Percentiles rank a stretch among this genome's conserved stretches.
These are phyloP conservation scores for Phascolomyces articulosus DNA, from an alignment of 371 early-diverging fungal genomes.

Conservation along the genomic window DNA sequence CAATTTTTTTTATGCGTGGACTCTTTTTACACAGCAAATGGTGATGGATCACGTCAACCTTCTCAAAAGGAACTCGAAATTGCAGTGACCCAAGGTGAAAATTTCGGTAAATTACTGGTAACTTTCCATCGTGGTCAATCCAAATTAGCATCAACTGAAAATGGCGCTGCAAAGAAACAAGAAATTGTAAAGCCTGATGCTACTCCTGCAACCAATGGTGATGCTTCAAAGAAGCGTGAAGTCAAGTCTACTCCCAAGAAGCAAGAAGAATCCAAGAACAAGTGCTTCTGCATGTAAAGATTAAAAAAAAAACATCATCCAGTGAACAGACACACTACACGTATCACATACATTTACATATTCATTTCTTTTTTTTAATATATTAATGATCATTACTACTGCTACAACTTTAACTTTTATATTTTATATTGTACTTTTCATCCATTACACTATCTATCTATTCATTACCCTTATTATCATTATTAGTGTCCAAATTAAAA, in stretches of 20 bases:
- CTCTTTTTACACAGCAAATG: slow-evolving; percentile 12
- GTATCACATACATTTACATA: not conserved
- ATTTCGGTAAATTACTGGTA: slow-evolving; percentile 60
- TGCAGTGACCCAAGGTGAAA: slow-evolving; percentile 67
- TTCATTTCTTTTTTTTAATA: too few relatives aligned
- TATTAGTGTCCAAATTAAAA: too few relatives aligned
- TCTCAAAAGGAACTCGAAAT: slow-evolving; percentile 66
- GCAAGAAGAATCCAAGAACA: not conserved
- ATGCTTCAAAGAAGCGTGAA: not conserved
- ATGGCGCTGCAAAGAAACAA: not conserved
- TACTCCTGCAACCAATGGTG: not conserved
- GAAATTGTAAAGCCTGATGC: too few relatives aligned
- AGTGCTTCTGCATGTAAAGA: not conserved
- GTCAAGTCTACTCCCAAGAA: not conserved
- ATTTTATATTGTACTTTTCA: too few relatives aligned
- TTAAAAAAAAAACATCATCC: too few relatives aligned
- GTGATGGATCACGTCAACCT: slow-evolving; percentile 73
- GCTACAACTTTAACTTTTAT: too few relatives aligned
- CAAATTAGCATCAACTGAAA: not conserved
- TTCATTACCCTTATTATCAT: too few relatives aligned
- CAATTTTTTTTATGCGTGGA: too few relatives aligned
- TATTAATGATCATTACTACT: too few relatives aligned
- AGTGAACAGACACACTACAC: not conserved
- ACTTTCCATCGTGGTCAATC: slow-evolving; percentile 37
- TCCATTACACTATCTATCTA: too few relatives aligned